Base-by-base conservation (phyloP, 805 yeast species). In the Scheffersomyces stipitis region DNA sequence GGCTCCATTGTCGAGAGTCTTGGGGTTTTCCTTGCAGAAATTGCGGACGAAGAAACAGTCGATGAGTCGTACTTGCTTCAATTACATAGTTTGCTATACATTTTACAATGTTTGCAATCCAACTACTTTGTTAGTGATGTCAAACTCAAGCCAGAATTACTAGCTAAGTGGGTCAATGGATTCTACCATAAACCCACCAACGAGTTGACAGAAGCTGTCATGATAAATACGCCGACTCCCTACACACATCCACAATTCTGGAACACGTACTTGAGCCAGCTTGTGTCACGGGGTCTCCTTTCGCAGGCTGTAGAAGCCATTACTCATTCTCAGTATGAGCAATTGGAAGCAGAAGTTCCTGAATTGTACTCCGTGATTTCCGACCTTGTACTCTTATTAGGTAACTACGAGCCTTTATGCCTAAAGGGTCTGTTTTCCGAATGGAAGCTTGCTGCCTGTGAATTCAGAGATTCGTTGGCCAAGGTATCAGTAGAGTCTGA, bases 121-220 rank as follows among this genome's bases (percentile, higher is more conserved):
- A 55, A 76, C 26, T 65, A 69, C 47, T 80, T 78, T 45, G 49
- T 51, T 27, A 38, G 43, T 2, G 64, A 68, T 13, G 52, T 59
- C 9, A 63, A 69, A 38, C 63, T 56, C 33, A 65, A 66, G 44
- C 71, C 80, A 20, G 64, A 66, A 32, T 52, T 69, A 27, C 57
- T 80, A 24, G 58, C 72, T 12, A 71, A 68, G 32, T 85, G 93
- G 93, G 66, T 82, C 17, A 85, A 85, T 51, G 69, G 78, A 38
- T 80, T 82, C 20, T 86, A 83, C 52, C 80, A 82, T 4, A 76
- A 77, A 46, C 90, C 90, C 1, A 78, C 73, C 40, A 66, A 66
- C 14, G 76, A 71, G 18, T 57, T 75, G 22, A 65, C 75, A 3
- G 73, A 77, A 35, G 66, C 58, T 30, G 73, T 74, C 7, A 64